Percentiles rank a stretch among this genome's conserved stretches.
phyloP scores from a whole-genome alignment of 1,284 basidiomycete species.

The Malassezia pachydermatis region DNA sequence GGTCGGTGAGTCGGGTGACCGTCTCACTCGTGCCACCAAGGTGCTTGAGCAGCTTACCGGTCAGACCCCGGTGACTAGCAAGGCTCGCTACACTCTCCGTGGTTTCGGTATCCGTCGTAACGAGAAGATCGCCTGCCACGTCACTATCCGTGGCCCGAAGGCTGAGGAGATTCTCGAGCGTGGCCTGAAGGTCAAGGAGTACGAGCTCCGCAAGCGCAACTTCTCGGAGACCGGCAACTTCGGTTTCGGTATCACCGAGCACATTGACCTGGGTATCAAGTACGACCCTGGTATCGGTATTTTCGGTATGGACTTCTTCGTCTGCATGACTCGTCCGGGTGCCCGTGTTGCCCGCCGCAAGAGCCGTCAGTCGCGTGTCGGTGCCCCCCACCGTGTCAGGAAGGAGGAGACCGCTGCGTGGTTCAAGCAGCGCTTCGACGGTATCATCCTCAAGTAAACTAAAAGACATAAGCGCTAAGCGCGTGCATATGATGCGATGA shows the following conservation, averaged over 20 bases:
- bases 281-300: conserved; percentile 47
- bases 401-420: conserved; percentile 66
- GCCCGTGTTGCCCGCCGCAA: conserved; percentile 83
- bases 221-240: conserved; percentile 59
- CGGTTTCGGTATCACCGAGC: conserved; percentile 51
- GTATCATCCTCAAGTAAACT: conserved; percentile 42
- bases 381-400: conserved; percentile 63
- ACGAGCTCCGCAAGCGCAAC: conserved; percentile 80
- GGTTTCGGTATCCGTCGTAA: conserved; percentile 99
- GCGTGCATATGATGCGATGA: conserved; percentile 2
- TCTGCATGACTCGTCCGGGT: conserved; percentile 81
- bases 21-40: conserved; percentile 96
- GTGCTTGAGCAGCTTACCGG: conserved; percentile 99
- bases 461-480: neutral
- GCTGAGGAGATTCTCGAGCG: conserved; percentile 98
- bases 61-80: conserved; percentile 97
- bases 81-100: conserved; percentile 98
- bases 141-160: conserved; percentile 98
- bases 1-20: conserved; percentile 98
- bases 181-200: conserved; percentile 99
- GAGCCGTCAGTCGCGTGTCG: conserved; percentile 75
- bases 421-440: conserved; percentile 78
- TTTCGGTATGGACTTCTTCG: conserved; percentile 48
- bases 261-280: conserved; percentile 92
- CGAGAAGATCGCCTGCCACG: conserved; percentile 99